Base-by-base conservation (phyloP, 2,329 filamentous ascomycete genomes). In the Phyllosticta citriasiana region DNA sequence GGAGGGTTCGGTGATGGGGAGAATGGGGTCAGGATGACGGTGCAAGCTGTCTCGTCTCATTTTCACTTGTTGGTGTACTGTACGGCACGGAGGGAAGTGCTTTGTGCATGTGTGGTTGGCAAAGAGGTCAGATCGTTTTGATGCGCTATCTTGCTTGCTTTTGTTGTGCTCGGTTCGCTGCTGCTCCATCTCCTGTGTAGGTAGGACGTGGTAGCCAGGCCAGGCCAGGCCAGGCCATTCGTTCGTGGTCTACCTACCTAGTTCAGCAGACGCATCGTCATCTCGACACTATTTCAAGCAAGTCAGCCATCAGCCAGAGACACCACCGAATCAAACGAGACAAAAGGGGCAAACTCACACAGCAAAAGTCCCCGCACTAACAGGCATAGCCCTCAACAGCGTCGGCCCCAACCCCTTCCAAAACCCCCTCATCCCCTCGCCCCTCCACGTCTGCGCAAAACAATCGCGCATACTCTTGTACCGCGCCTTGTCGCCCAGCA, bases 361-460 rank as follows among this genome's bases (percentile, higher is more conserved):
- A 30, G 90, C 91, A 81, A 99, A 99, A 1, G 94, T 99, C n/a
- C 93, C 93, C 1, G 93, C 94, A 74, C 89, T 94, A 55, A 99
- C 94, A 8, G 94, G 94, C 92, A 97, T 96, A 57, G 94, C 94
- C 73, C 94, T 90, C 70, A 97, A 75, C 72, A 97, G 75, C 30
- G 94, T 97, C 53, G 94, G 94, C 0, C 83, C 90, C 67, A 99
- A 85, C 5, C 94, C 94, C 80, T 89, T 95, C 91, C 92, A 97
- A 79, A 99, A 97, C 0, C 92, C 94, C 52, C 84, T 78, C 67
- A 85, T 70, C 0, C 94, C 94, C 76, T 95, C 91, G 5, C 77
- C 80, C 63, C 82, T 82, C 79, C 83, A 96, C 1, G 88, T 95
- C 80, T 96, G 85, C 63, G 80, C 82, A 75, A 97, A 95, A 78